Evolutionary conservation across 1,284 basidiomycete species (phyloP).

Genomic region (Ustanciosporium gigantosporum): DNA sequence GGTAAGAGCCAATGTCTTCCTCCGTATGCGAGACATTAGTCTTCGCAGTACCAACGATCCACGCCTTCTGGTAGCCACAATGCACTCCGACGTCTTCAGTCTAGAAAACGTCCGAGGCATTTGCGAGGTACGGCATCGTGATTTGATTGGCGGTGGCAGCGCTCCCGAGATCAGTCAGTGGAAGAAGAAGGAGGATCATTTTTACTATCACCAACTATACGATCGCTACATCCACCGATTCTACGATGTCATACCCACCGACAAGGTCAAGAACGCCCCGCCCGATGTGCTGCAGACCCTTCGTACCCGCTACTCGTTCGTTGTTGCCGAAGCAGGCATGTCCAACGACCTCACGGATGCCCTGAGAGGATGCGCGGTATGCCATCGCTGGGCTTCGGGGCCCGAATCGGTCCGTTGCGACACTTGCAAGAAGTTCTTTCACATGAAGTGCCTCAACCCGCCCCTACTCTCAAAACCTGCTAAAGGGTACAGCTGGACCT

Average conservation of each 20-base stretch:
- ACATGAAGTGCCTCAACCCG: conserved; percentile 91
- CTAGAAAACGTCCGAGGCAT: conserved; percentile 85
- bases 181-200: conserved; percentile 91
- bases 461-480: conserved; percentile 93
- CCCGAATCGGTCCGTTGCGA: conserved; percentile 88
- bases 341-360: conserved; percentile 85
- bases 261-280: conserved; percentile 76
- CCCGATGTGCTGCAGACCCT: conserved; percentile 64
- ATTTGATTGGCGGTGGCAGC: conserved; percentile 72
- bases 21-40: conserved; percentile 84
- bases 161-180: conserved; percentile 80
- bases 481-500: conserved; percentile 96
- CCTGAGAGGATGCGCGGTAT: conserved; percentile 81
- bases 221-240: conserved; percentile 98
- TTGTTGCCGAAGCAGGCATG: conserved; percentile 89
- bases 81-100: conserved; percentile 92
- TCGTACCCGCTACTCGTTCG: conserved; percentile 84
- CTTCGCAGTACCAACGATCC: conserved; percentile 82
- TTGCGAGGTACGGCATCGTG: conserved; percentile 89
- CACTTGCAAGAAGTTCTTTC: conserved; percentile 88
- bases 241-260: conserved; percentile 89
- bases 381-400: conserved; percentile 75
- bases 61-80: conserved; percentile 85
- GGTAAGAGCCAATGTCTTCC: conserved; percentile 88
- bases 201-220: conserved; percentile 90